Percentiles rank a stretch among this genome's conserved stretches.
Evolutionary conservation across 1,284 basidiomycete genomes (phyloP).

Genomic region (Caloboletus firmus): DNA sequence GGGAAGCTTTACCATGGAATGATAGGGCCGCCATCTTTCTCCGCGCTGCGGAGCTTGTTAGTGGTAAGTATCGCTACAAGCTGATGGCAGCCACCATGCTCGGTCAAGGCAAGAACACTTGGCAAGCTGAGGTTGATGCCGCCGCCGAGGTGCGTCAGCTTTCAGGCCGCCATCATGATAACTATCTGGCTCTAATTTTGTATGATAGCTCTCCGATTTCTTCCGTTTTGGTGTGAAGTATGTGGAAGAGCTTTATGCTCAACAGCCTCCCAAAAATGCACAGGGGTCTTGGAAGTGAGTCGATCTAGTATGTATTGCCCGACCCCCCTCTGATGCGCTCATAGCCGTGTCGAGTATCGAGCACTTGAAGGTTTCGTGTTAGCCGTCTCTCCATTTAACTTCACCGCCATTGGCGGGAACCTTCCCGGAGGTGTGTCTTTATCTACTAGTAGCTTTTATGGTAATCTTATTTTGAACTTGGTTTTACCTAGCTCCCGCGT

Average conservation of each 20-base stretch:
- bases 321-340: slow-evolving; percentile 4
- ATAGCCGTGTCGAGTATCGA: slow-evolving; percentile 91
- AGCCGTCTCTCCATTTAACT: slow-evolving; percentile 98
- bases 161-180: not conserved
- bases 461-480: slow-evolving; percentile 3
- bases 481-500: slow-evolving; percentile 68
- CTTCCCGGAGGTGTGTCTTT: slow-evolving; percentile 64
- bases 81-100: slow-evolving; percentile 97
- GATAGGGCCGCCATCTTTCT: slow-evolving; percentile 98
- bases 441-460: not conserved
- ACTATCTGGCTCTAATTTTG: slow-evolving; percentile 1
- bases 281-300: slow-evolving; percentile 92
- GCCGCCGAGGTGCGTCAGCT: slow-evolving; percentile 81
- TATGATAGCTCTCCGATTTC: slow-evolving; percentile 81
- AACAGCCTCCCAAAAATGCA: slow-evolving; percentile 88
- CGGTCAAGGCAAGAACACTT: slow-evolving; percentile 98
- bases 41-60: slow-evolving; percentile 92
- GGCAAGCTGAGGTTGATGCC: slow-evolving; percentile 99
- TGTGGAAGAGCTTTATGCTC: slow-evolving; percentile 90
- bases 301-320: not conserved
- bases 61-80: slow-evolving; percentile 93
- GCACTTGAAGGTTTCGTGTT: slow-evolving; percentile 97
- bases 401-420: slow-evolving; percentile 96
- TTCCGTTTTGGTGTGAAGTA: slow-evolving; percentile 96
- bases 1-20: slow-evolving; percentile 95